A percentile compares a stretch with the other conserved stretches of the same genome.
Conservation (phyloP, 1,139 yeast species). For the Diutina scorzettiae region DNA sequence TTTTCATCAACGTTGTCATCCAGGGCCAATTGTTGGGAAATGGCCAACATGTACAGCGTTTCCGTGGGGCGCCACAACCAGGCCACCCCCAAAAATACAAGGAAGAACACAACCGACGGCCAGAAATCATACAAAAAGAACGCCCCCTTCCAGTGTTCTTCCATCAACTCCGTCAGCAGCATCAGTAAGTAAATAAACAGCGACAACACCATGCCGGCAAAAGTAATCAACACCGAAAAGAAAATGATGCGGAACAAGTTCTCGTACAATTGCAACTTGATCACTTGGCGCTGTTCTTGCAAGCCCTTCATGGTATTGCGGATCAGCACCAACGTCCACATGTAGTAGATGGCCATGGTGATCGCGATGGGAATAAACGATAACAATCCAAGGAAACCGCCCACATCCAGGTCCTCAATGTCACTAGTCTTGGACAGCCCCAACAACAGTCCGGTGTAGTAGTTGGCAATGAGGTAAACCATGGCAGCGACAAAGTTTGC, state of each 20-base stretch:
- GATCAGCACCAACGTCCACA: constrained; percentile 62
- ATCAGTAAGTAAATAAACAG: constrained; percentile 64
- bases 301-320: constrained; percentile 63
- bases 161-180: constrained; percentile 66
- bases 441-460: constrained; percentile 24
- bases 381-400: constrained; percentile 17
- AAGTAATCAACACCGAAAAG: constrained; percentile 41
- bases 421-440: constrained; percentile 16
- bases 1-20: constrained; percentile 25
- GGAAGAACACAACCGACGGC: constrained; percentile 83
- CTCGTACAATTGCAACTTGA: constrained; percentile 80
- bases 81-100: constrained; percentile 74
- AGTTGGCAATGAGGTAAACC: constrained; percentile 57
- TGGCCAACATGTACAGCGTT: constrained; percentile 88
- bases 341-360: constrained; percentile 62
- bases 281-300: constrained; percentile 79
- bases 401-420: constrained; percentile 13
- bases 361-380: constrained; percentile 61
- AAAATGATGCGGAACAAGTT: constrained; percentile 65
- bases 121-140: constrained; percentile 87
- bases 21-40: constrained; percentile 84
- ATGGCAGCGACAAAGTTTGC: constrained; percentile 60
- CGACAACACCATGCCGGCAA: constrained; percentile 54
- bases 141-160: constrained; percentile 84
- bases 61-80: constrained; percentile 97